Conservation (phyloP, 441 rosid genomes). For the Melastoma candidum region DNA sequence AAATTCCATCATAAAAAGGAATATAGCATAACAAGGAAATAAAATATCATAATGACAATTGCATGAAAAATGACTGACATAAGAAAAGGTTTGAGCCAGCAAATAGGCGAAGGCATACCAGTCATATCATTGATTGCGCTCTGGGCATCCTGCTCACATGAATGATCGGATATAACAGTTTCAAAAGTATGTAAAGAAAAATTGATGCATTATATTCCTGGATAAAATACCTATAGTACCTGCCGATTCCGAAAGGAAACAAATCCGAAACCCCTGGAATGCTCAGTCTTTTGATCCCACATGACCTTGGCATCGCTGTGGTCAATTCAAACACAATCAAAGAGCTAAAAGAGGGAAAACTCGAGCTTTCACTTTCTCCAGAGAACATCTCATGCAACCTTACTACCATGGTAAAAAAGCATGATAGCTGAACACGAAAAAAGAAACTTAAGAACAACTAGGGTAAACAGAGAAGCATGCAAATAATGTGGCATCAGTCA, state of each 20-base stretch:
- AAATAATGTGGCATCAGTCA: constrained; percentile 42
- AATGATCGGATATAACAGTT: background rate
- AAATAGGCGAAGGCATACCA: constrained; percentile 2
- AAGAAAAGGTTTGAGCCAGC: background rate
- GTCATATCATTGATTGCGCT: constrained; percentile 7
- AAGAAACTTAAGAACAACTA: constrained; percentile 33
- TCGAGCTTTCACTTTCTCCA: no score
- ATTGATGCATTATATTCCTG: background rate
- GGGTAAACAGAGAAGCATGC: constrained; percentile 39
- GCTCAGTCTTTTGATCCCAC: constrained; percentile 11
- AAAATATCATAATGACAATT: no score
- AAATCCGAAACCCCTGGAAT: constrained; percentile 6
- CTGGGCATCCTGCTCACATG: constrained; percentile 1
- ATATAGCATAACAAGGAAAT: no score
- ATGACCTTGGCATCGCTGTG: constrained; percentile 10
- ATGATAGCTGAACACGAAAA: background rate
- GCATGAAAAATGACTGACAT: background rate
- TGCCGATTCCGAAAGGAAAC: constrained; percentile 9
- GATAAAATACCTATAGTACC: constrained; percentile 2
- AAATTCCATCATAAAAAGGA: no score
- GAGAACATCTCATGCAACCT: constrained; percentile 1
- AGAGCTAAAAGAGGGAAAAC: no score
- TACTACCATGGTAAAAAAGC: no score
- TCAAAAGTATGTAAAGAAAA: background rate
- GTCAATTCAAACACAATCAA: background rate